A percentile compares a stretch with the other conserved stretches of the same genome.
These are phyloP conservation scores for Penicillium sp. DNA, from an alignment of 2,329 filamentous ascomycete species.

Conservation along the genomic window DNA sequence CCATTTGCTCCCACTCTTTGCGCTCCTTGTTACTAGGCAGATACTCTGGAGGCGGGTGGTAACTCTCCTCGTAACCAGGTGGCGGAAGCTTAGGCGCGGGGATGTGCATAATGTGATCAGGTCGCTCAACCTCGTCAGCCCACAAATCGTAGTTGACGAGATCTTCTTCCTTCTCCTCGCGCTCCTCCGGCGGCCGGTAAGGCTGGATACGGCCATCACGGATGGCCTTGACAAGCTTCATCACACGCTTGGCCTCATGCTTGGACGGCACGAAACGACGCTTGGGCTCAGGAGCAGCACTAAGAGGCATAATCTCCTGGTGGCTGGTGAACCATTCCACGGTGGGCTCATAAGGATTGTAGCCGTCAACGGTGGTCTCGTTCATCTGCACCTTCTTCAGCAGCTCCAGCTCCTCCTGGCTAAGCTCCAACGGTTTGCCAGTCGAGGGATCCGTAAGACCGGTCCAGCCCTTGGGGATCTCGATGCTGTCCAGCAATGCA, in stretches of 20 bases:
- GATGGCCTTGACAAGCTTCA: slow-evolving; percentile 96
- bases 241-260: slow-evolving; percentile 90
- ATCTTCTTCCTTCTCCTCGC: slow-evolving; percentile 67
- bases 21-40: slow-evolving; percentile 80
- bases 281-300: slow-evolving; percentile 91
- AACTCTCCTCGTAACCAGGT: slow-evolving; percentile 90
- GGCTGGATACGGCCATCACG: slow-evolving; percentile 89
- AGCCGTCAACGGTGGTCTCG: slow-evolving; percentile 79
- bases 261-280: slow-evolving; percentile 93
- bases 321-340: slow-evolving; percentile 92
- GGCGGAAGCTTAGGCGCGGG: slow-evolving; percentile 90
- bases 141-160: slow-evolving; percentile 81
- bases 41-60: slow-evolving; percentile 94
- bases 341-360: slow-evolving; percentile 90
- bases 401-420: slow-evolving; percentile 80
- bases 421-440: slow-evolving; percentile 85
- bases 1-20: slow-evolving; percentile 75
- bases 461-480: slow-evolving; percentile 95
- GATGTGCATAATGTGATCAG: slow-evolving; percentile 88
- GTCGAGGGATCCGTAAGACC: slow-evolving; percentile 90
- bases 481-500: slow-evolving; percentile 90
- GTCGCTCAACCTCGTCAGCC: slow-evolving; percentile 81
- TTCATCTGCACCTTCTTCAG: slow-evolving; percentile 84
- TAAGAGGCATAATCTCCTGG: slow-evolving; percentile 89
- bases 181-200: slow-evolving; percentile 71